Percentiles rank a stretch among this genome's conserved stretches.
Evolutionary conservation across 1,284 basidiomycete genomes (phyloP).

Genomic region (Chalciporus sp.): DNA sequence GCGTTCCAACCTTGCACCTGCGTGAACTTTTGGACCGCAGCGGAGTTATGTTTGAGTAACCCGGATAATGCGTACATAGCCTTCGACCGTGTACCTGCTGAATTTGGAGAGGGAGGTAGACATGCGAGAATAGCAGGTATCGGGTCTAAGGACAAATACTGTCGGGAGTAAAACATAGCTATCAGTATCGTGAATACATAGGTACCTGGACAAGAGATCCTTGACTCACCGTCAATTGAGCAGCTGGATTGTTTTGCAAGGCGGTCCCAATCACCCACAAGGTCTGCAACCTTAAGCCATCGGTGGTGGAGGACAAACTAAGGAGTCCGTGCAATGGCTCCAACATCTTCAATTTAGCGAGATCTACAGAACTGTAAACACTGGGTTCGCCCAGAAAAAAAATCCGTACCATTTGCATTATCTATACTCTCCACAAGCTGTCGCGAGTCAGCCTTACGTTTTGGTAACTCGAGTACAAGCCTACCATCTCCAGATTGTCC

Average conservation of each 20-base stretch:
- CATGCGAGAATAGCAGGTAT: constrained; percentile 68
- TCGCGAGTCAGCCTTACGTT: not conserved
- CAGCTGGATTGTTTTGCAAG: constrained; percentile 92
- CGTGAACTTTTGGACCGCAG: constrained; percentile 65
- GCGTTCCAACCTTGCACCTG: constrained; percentile 69
- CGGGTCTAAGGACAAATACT: constrained; percentile 79
- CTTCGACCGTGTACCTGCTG: constrained; percentile 69
- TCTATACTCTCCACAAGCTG: constrained; percentile 93
- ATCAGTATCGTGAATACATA: constrained; percentile 3
- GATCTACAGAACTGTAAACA: constrained; percentile 51
- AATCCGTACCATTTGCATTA: constrained; percentile 83
- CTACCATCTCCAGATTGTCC: constrained; percentile 95
- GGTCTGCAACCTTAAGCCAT: constrained; percentile 70
- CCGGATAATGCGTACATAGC: constrained; percentile 88
- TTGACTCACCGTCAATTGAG: constrained; percentile 77
- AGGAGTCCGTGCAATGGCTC: constrained; percentile 74
- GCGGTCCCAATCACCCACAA: constrained; percentile 96
- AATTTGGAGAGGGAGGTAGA: constrained; percentile 54
- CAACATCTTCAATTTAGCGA: constrained; percentile 88
- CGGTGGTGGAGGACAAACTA: constrained; percentile 53
- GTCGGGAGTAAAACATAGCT: not conserved
- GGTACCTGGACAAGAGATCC: not conserved
- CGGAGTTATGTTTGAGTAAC: constrained; percentile 80
- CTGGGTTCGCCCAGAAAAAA: not conserved
- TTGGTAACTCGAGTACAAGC: constrained; percentile 13